phyloP scores from a whole-genome alignment of 2,329 filamentous ascomycete species.

The Gliomastix tumulicola region DNA sequence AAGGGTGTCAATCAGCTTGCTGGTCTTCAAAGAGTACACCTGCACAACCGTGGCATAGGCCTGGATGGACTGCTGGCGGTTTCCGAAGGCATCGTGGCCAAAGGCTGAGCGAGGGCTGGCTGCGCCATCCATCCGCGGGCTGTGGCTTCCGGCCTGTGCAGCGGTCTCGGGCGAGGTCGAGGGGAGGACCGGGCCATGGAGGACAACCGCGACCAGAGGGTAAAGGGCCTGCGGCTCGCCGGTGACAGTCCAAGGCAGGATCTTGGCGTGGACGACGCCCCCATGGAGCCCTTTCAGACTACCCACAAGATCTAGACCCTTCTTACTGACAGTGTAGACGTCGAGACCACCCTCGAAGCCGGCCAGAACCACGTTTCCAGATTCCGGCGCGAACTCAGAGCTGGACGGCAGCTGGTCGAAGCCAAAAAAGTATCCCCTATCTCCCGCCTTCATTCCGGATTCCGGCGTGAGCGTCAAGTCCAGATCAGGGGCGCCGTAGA shows the following conservation, averaged over 20 bases:
- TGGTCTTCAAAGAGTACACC: slow-evolving; percentile 77
- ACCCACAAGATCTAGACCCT: slow-evolving; percentile 62
- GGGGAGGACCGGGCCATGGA: slow-evolving; percentile 69
- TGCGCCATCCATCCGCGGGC: slow-evolving; percentile 27
- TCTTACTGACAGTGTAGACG: slow-evolving; percentile 65
- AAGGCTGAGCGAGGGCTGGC: slow-evolving; percentile 31
- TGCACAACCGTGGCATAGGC: slow-evolving; percentile 83
- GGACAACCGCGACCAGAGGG: slow-evolving; percentile 70
- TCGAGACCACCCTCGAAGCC: slow-evolving; percentile 78
- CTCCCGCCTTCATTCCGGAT: slow-evolving; percentile 53
- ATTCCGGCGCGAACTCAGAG: slow-evolving; percentile 11
- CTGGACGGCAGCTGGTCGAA: slow-evolving; percentile 64
- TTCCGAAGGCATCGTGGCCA: slow-evolving; percentile 29
- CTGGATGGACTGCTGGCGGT: background rate
- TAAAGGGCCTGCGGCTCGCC: slow-evolving; percentile 49
- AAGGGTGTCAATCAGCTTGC: slow-evolving; percentile 63
- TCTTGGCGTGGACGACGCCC: slow-evolving; percentile 73
- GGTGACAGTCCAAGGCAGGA: slow-evolving; percentile 61
- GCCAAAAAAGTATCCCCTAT: slow-evolving; percentile 70
- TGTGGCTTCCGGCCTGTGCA: slow-evolving; percentile 23
- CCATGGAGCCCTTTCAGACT: slow-evolving; percentile 72
- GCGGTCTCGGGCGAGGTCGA: slow-evolving; percentile 23
- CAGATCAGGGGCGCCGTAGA: slow-evolving; percentile 67
- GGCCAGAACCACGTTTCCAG: slow-evolving; percentile 51
- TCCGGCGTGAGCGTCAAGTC: slow-evolving; percentile 58